Evolutionary conservation across 1,139 yeast genomes (phyloP), one percentile per base, ranked within the genome.

Genomic region (Diutina neorugosa): DNA sequence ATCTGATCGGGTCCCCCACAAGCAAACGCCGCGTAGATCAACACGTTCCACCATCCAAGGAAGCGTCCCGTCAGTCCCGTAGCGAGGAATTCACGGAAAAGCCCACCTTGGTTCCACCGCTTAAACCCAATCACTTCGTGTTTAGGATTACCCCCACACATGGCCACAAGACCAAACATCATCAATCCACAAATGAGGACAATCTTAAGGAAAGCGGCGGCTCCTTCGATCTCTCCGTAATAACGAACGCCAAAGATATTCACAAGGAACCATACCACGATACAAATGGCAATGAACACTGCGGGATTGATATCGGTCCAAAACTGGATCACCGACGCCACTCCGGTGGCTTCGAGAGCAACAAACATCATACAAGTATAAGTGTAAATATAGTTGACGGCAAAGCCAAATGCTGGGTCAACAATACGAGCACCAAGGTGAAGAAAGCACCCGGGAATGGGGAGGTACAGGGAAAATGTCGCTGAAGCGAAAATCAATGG

Each of bases 1-100:
- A 70, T 62, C 51, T 69, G 58, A 56, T 74, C 73, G 3, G 77
- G 71, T 1, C 80, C 80, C 16, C 74, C 70, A 57, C 76, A 76
- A 27, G 72, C 63, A 55, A 69, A 71, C 4, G 73, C 74, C 40
- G 74, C 74, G 57, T 68, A 69, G 49, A 69, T 62, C 55, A 70
- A 59, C 19, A 66, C 69, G 52, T 62, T 65, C 70, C 72, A 69
- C 60, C 64, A 64, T 0, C 70, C 74, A 51, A 70, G 61, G 55
- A 70, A 71, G 53, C 67, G 63, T 6, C 76, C 76, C 4, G 73
- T 69, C 11, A 61, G 21, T 6, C 75, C 75, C 3, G 55, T 53
- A 4, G 62, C 68, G 48, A 71, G 64, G 55, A 66, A 69, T 37
- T 62, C 65, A 53, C 64, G 68, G 55, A 69, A 61, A 31, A 69